Percentiles rank a stretch among this genome's conserved stretches.
Conservation (phyloP, 305 asterid genomes). For the Solanum hybrid region DNA sequence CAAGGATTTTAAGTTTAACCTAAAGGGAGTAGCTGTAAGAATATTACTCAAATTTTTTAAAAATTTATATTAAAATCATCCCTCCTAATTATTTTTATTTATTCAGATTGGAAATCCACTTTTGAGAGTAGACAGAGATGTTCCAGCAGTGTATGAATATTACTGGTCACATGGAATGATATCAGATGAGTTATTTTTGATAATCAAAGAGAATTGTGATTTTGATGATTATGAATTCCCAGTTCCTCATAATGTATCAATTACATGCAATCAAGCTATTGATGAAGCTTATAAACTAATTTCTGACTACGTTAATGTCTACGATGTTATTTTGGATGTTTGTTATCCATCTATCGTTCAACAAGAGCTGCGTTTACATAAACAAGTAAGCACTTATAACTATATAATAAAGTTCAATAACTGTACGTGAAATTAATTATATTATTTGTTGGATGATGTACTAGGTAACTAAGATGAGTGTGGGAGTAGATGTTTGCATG, state of each 20-base stretch:
- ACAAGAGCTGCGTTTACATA: constrained; percentile 26
- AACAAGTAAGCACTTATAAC: constrained; percentile 7
- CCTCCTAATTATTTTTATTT: neutral
- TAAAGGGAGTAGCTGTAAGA: constrained; percentile 28
- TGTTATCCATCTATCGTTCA: constrained; percentile 22
- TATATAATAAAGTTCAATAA: neutral
- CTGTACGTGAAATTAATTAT: neutral
- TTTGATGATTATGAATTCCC: constrained; percentile 20
- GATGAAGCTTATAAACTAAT: neutral
- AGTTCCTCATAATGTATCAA: constrained; percentile 14
- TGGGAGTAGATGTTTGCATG: constrained; percentile 32
- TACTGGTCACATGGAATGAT: constrained; percentile 33
- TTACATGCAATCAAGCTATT: constrained; percentile 9
- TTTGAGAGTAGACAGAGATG: constrained; percentile 17
- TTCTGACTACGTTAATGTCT: constrained; percentile 10
- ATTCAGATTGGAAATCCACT: constrained; percentile 32
- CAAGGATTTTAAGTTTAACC: constrained; percentile 16
- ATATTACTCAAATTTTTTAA: neutral
- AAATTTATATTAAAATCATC: neutral
- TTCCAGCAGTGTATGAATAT: constrained; percentile 13
- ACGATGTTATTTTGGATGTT: constrained; percentile 28
- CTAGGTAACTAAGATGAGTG: constrained; percentile 23
- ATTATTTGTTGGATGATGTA: neutral
- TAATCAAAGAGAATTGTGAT: constrained; percentile 13
- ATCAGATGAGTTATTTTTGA: constrained; percentile 17